These are phyloP conservation scores for Exophiala oligosperma DNA, from an alignment of 2,329 filamentous ascomycete species.

Conservation along the genomic window DNA sequence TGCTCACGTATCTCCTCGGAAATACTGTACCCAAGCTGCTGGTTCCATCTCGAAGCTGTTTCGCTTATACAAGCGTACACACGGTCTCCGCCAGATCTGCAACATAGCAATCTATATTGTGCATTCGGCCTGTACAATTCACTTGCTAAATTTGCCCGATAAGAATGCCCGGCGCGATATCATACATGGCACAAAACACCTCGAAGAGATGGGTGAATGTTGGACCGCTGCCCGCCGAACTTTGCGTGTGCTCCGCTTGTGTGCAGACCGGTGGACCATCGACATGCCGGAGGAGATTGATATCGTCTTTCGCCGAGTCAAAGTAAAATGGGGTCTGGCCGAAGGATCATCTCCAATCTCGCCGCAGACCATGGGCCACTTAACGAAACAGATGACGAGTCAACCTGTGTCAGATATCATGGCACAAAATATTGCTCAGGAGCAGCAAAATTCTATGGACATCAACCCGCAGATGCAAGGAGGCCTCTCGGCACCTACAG, in stretches of 20 bases:
- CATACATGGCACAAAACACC: conserved; percentile 82
- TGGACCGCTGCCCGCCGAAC: conserved; percentile 90
- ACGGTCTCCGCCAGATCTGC: conserved; percentile 88
- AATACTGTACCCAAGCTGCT: conserved; percentile 87
- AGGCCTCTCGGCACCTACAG: conserved; percentile 16
- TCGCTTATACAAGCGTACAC: conserved; percentile 87
- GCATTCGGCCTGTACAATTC: conserved; percentile 92
- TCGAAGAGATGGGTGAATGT: conserved; percentile 93
- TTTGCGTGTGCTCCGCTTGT: conserved; percentile 78
- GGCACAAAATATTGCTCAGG: conserved; percentile 29
- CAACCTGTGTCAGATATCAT: conserved; percentile 23
- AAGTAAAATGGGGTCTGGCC: conserved; percentile 71
- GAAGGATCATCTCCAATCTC: conserved; percentile 57
- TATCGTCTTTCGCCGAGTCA: conserved; percentile 72
- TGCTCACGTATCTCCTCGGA: conserved; percentile 81
- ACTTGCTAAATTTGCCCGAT: conserved; percentile 87
- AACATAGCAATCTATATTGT: conserved; percentile 96
- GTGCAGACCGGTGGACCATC: conserved; percentile 86
- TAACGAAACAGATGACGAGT: conserved; percentile 26
- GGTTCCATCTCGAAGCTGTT: conserved; percentile 90
- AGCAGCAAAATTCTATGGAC: conserved; percentile 25
- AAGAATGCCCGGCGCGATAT: conserved; percentile 89
- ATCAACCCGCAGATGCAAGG: conserved; percentile 12
- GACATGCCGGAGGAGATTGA: conserved; percentile 82
- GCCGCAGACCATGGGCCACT: conserved; percentile 41